These are phyloP conservation scores for Rhodamnia rubescens DNA, from an alignment of 345 rosid species.

Conservation along the genomic window DNA sequence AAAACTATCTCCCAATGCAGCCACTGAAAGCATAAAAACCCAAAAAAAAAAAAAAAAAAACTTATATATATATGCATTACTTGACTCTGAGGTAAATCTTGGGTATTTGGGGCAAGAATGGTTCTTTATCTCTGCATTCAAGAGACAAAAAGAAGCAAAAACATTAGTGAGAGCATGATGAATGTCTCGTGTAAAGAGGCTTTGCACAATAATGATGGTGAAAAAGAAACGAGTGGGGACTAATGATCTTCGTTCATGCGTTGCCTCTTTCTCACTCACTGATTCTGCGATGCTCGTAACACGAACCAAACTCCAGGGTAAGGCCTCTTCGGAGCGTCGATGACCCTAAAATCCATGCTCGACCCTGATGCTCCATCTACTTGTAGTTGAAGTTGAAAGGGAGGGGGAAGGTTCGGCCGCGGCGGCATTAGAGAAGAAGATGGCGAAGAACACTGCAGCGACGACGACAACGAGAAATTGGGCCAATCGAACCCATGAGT, in stretches of 20 bases:
- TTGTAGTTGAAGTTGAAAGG: constrained; percentile 36
- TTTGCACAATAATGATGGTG: neutral
- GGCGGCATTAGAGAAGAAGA: constrained; percentile 41
- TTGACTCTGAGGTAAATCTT: constrained; percentile 95
- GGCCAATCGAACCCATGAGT: neutral
- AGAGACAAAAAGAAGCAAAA: neutral
- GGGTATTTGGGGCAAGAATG: constrained; percentile 81
- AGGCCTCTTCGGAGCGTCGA: constrained; percentile 69
- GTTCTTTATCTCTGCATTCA: constrained; percentile 56
- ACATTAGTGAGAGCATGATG: neutral
- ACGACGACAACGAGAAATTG: neutral
- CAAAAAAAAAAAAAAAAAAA: neutral
- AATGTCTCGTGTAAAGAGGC: neutral
- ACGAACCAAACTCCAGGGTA: constrained; percentile 87
- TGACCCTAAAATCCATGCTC: constrained; percentile 47
- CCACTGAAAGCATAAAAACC: neutral
- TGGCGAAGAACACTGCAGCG: constrained; percentile 4
- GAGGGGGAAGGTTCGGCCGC: constrained; percentile 42
- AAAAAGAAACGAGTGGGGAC: neutral
- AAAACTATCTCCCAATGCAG: neutral
- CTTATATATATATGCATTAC: constrained; percentile 20
- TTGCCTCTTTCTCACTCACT: constrained; percentile 42
- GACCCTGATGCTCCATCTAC: constrained; percentile 40
- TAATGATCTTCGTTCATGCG: neutral
- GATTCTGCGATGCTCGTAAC: constrained; percentile 77